Conservation (phyloP, 2,329 filamentous ascomycete species). For the Fusarium coffeatum region DNA sequence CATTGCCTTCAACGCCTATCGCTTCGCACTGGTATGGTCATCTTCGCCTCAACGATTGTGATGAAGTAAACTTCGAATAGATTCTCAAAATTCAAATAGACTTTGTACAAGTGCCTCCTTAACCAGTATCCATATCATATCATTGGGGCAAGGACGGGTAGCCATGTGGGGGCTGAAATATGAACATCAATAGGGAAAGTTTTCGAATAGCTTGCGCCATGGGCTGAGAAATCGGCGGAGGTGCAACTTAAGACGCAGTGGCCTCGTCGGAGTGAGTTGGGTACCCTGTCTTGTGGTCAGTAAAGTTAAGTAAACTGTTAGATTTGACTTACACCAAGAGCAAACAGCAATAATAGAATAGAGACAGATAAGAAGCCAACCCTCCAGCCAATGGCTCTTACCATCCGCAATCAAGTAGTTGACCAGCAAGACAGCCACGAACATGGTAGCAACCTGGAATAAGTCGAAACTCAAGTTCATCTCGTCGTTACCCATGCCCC, state of each 20-base stretch:
- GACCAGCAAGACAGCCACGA: constrained; percentile 84
- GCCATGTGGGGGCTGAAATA: not conserved
- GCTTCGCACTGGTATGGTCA: constrained; percentile 3
- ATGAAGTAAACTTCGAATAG: not conserved
- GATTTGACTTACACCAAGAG: constrained; percentile 66
- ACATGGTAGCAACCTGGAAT: constrained; percentile 88
- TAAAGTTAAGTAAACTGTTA: not conserved
- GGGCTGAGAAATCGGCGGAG: not conserved
- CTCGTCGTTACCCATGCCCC: constrained; percentile 75
- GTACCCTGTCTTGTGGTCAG: constrained; percentile 37
- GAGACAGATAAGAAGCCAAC: constrained; percentile 78
- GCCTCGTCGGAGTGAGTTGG: constrained; percentile 25
- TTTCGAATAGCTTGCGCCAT: not conserved
- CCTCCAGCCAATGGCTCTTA: constrained; percentile 85
- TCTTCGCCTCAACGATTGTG: not conserved
- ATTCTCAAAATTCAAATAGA: not conserved
- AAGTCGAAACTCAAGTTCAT: constrained; percentile 89
- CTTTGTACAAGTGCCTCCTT: constrained; percentile 6
- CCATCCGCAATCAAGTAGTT: constrained; percentile 89
- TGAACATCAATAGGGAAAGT: not conserved
- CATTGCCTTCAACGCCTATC: constrained; percentile 6
- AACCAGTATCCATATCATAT: not conserved
- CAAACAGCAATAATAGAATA: constrained; percentile 83
- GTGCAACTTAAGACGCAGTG: not conserved
- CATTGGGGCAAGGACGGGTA: not conserved